These are phyloP conservation scores for Trichophyton rubrum DNA, from an alignment of 2,329 filamentous ascomycete genomes.

Conservation along the genomic window DNA sequence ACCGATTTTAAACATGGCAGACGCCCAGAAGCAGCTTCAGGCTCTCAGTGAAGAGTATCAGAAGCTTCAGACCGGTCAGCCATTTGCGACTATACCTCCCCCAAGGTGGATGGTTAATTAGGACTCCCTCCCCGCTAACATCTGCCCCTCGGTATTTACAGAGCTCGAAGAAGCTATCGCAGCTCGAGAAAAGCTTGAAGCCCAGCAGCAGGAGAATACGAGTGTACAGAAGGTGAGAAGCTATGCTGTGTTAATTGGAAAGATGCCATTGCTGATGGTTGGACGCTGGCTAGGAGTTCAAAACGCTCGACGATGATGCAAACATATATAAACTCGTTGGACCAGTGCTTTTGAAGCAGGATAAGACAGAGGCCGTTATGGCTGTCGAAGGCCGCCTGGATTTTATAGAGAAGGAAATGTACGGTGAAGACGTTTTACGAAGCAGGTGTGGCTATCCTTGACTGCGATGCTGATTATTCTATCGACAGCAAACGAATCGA, in stretches of 20 bases:
- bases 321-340: slow-evolving; percentile 94
- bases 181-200: slow-evolving; percentile 77
- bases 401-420: slow-evolving; percentile 93
- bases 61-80: slow-evolving; percentile 65
- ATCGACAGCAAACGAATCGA: slow-evolving; percentile 50
- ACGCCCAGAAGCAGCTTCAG: slow-evolving; percentile 66
- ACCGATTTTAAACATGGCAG: slow-evolving; percentile 44
- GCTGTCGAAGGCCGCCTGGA: slow-evolving; percentile 83
- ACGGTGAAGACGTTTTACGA: slow-evolving; percentile 23
- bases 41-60: slow-evolving; percentile 76
- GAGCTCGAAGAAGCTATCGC: slow-evolving; percentile 67
- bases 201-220: slow-evolving; percentile 85
- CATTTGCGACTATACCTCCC: neutral
- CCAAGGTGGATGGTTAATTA: neutral
- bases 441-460: neutral
- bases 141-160: slow-evolving; percentile 27
- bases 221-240: slow-evolving; percentile 62
- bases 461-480: neutral
- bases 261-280: neutral
- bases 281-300: slow-evolving; percentile 55
- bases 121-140: neutral
- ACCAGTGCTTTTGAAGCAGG: slow-evolving; percentile 87
- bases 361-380: slow-evolving; percentile 76
- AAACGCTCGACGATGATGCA: slow-evolving; percentile 62
- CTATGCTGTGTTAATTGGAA: no score